Percentiles rank a stretch among this genome's conserved stretches.
Evolutionary conservation across 75 land plant species (phyloP).

Genomic region (Cunninghamia lanceolata): DNA sequence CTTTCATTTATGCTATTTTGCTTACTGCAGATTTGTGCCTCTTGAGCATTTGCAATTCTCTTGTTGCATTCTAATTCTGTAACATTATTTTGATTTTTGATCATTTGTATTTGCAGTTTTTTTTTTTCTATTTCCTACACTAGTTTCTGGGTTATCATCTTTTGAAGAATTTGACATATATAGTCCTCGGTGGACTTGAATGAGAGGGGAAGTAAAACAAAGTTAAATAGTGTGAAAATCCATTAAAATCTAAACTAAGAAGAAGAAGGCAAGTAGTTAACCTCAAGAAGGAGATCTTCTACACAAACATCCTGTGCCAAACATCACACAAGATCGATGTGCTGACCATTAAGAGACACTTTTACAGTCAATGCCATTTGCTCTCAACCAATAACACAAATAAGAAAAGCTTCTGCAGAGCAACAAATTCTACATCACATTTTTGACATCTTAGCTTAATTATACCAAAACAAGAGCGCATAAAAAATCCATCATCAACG

Average conservation of each 20-base stretch:
- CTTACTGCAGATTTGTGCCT: too few species aligned
- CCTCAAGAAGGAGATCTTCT: background rate
- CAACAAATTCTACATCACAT: background rate
- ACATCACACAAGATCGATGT: background rate
- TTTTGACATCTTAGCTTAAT: background rate
- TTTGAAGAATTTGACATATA: too few species aligned
- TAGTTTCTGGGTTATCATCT: too few species aligned
- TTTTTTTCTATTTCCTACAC: too few species aligned
- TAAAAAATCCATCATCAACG: background rate
- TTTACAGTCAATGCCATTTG: background rate
- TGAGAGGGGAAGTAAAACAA: too few species aligned
- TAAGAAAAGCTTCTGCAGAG: background rate
- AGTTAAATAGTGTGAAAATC: background rate
- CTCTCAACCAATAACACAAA: background rate
- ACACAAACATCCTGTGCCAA: background rate
- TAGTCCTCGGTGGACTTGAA: too few species aligned
- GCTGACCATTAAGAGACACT: background rate
- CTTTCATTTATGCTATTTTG: too few species aligned
- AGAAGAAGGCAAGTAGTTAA: background rate
- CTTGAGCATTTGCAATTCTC: too few species aligned
- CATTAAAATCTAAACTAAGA: background rate
- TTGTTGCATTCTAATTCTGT: too few species aligned
- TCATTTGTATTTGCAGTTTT: too few species aligned
- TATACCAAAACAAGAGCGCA: background rate
- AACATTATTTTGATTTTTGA: too few species aligned